Evolutionary conservation across 116 monocot genomes (phyloP).

Genomic region (Thalassia testudinum): DNA sequence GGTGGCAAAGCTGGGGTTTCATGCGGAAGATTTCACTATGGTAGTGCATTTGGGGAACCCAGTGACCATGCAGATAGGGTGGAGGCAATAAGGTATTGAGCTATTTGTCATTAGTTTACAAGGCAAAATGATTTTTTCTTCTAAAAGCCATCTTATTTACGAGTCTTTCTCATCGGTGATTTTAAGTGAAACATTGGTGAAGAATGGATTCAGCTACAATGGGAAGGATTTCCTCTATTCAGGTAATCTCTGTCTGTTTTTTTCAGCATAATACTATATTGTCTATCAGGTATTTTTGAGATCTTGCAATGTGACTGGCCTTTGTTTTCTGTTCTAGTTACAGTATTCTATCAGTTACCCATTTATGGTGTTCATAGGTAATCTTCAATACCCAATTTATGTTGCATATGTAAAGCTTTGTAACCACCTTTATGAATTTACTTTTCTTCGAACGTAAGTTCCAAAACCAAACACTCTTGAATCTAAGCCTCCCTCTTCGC

Average conservation of each 20-base stretch:
- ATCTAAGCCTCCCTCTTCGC: too few species aligned
- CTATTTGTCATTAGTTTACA: too few species aligned
- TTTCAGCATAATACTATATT: conserved; percentile 91
- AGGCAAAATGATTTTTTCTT: too few species aligned
- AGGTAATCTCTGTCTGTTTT: conserved; percentile 76
- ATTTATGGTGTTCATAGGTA: too few species aligned
- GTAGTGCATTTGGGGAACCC: conserved; percentile 95
- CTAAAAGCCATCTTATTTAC: background rate
- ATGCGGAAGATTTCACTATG: conserved; percentile 87
- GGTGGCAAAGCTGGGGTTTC: conserved; percentile 95
- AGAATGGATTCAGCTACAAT: conserved; percentile 90
- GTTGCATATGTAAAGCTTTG: too few species aligned
- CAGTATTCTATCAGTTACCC: too few species aligned
- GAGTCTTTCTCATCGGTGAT: background rate
- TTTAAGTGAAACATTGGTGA: conserved; percentile 63
- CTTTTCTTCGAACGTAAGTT: too few species aligned
- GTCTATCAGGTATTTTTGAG: conserved; percentile 48
- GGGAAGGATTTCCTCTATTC: conserved; percentile 95
- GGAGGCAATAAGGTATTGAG: conserved; percentile 74
- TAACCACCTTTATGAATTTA: too few species aligned
- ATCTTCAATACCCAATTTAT: too few species aligned
- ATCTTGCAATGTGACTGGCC: too few species aligned
- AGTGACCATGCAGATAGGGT: conserved; percentile 92
- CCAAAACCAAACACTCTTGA: too few species aligned
- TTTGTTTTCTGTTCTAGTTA: too few species aligned